phyloP scores from a whole-genome alignment of 148 eudicot genomes.

The Polygonum aviculare region DNA sequence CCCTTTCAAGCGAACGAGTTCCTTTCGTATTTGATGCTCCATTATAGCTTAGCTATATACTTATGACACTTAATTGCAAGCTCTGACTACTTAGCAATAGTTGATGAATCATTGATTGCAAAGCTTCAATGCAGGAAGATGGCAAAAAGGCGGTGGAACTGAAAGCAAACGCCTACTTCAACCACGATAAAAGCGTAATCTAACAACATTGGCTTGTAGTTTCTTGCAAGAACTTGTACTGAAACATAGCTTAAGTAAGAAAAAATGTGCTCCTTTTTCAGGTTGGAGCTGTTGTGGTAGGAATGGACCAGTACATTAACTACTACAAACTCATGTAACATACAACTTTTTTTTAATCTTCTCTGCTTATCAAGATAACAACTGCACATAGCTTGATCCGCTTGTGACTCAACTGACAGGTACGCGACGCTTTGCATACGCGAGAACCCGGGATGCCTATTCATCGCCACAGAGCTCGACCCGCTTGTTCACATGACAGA shows the following conservation, averaged over 20 bases:
- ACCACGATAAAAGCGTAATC: constrained; percentile 76
- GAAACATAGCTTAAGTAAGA: background rate
- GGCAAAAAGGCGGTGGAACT: constrained; percentile 54
- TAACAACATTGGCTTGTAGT: constrained; percentile 5
- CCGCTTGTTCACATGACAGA: constrained; percentile 85
- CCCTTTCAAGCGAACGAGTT: background rate
- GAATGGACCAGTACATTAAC: constrained; percentile 72
- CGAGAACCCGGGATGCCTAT: constrained; percentile 93
- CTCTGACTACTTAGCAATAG: background rate
- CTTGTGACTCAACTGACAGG: constrained; percentile 29
- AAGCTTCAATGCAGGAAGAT: constrained; percentile 44
- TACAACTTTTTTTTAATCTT: background rate
- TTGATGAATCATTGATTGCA: background rate
- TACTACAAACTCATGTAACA: constrained; percentile 86
- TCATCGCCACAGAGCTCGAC: constrained; percentile 90
- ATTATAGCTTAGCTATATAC: too few species aligned
- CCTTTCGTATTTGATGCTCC: too few species aligned
- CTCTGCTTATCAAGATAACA: background rate
- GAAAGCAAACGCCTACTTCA: constrained; percentile 41
- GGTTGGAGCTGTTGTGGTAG: constrained; percentile 99
- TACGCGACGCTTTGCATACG: constrained; percentile 94
- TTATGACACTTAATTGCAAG: too few species aligned
- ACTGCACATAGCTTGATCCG: too few species aligned
- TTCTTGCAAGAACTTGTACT: background rate
- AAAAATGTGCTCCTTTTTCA: constrained; percentile 15